Base-by-base conservation (phyloP, 257 asterid species). In the Catharanthus roseus region DNA sequence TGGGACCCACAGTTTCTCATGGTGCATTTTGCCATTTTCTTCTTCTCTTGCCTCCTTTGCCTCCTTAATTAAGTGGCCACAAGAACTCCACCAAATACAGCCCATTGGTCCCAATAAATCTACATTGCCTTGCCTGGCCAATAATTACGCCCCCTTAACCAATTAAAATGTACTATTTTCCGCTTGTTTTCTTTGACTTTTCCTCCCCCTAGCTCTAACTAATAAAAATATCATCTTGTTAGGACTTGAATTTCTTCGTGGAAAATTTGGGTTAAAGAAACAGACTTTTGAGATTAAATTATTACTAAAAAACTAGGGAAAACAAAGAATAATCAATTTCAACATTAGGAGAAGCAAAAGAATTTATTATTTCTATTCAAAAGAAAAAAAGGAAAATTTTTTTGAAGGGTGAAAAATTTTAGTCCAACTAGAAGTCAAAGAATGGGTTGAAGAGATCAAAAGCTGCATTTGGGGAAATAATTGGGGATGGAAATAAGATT, bases 381-480 rank as follows among this genome's bases (percentile, higher is more conserved):
- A 28, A 75, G 47, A 57, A 24, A 26, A 16, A 28, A 26, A 36
- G 38, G 2, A 38, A 28, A 70, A 36, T 41, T n/a, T n/a, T n/a
- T n/a, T n/a, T 10, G 21, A 10, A 33, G 65, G 10, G 44, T 21
- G 58, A 51, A 21, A 0, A 19, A 0, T 51, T 51, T 5, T 51
- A 0, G 3, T 10, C 1, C 41, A n/a, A 51, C 87, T 86, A 88
- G 79, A 85, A 82, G 89, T 93, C 97, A 79, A 89, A 92, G 85
- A 86, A 89, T 71, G 89, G 81, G 73, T 84, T 83, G 83, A 85
- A 85, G 23, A 75, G 86, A 83, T 85, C 91, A 31, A 67, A 79
- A 10, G 83, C 80, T 49, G 83, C 71, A 4, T 95, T 87, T 15
- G 96, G 97, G 70, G 95, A 87, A 77, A 83, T 85, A 79, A 86